phyloP scores from a whole-genome alignment of 2,329 filamentous ascomycete genomes.

The Arachnomyces sp. region DNA sequence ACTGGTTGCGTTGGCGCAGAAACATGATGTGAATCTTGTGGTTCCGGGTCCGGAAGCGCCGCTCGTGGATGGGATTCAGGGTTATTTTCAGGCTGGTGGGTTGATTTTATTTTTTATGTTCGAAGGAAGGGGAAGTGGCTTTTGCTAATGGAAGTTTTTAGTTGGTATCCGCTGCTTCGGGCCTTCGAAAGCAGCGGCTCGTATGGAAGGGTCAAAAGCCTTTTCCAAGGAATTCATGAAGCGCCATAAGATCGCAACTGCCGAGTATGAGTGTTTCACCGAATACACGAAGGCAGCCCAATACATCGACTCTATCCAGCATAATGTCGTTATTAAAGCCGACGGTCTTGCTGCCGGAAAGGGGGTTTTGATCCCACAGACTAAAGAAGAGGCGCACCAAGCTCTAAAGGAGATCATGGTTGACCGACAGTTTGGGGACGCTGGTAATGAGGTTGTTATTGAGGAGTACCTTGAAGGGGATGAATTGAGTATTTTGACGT shows the following conservation, averaged over 20 bases:
- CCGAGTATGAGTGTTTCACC: constrained; percentile 80
- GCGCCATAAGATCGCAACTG: constrained; percentile 80
- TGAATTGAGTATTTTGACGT: constrained; percentile 83
- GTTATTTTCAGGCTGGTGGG: constrained; percentile 60
- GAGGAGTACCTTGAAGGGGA: constrained; percentile 90
- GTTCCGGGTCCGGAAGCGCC: constrained; percentile 88
- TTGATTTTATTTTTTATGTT: constrained; percentile 7
- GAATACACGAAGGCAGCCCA: constrained; percentile 62
- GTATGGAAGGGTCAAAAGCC: constrained; percentile 92
- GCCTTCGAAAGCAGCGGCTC: constrained; percentile 72
- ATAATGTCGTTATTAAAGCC: constrained; percentile 87
- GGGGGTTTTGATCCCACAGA: constrained; percentile 80
- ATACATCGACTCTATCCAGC: constrained; percentile 63
- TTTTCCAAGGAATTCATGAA: constrained; percentile 99
- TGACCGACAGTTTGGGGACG: constrained; percentile 72
- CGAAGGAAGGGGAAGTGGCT: neutral
- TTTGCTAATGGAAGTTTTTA: constrained; percentile 14
- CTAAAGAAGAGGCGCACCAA: constrained; percentile 70
- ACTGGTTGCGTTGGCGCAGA: constrained; percentile 65
- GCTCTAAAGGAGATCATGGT: constrained; percentile 88
- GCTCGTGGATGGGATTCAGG: constrained; percentile 83
- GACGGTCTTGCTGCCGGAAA: constrained; percentile 88
- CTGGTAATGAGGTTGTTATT: constrained; percentile 86
- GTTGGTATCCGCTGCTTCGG: constrained; percentile 76
- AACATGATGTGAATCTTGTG: constrained; percentile 68